These are phyloP conservation scores for Phylloboletellus chloephorus DNA, from an alignment of 1,284 basidiomycete species.

Conservation along the genomic window DNA sequence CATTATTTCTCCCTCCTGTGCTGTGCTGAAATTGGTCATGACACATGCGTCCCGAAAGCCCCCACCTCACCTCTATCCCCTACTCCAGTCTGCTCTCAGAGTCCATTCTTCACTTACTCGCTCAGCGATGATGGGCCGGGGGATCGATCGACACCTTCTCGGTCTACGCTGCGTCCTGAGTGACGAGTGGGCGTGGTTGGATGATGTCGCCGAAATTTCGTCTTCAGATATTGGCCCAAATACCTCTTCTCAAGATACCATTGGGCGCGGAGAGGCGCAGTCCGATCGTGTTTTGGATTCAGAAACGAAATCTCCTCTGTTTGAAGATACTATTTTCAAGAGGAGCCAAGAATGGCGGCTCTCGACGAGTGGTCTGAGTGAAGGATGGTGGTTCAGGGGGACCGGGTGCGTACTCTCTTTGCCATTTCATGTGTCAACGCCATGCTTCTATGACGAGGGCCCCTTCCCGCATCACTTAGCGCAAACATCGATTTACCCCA, in stretches of 20 bases:
- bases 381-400: constrained; percentile 83
- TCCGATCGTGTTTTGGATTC: neutral
- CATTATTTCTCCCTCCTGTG: neutral
- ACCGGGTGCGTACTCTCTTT: constrained; percentile 58
- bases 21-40: neutral
- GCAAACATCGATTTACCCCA: neutral
- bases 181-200: constrained; percentile 32
- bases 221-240: constrained; percentile 1
- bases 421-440: neutral
- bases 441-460: neutral
- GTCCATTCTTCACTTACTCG: constrained; percentile 76
- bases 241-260: constrained; percentile 19
- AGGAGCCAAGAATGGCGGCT: constrained; percentile 85
- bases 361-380: constrained; percentile 87
- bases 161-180: constrained; percentile 72
- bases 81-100: constrained; percentile 62
- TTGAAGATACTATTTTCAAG: constrained; percentile 77
- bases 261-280: constrained; percentile 19
- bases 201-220: constrained; percentile 7
- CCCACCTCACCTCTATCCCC: constrained; percentile 15
- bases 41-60: constrained; percentile 12
- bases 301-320: constrained; percentile 43
- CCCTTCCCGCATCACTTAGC: neutral
- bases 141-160: constrained; percentile 89
- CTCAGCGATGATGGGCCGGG: constrained; percentile 77